Base-by-base conservation (phyloP, 345 rosid species). In the Linum tenue region DNA sequence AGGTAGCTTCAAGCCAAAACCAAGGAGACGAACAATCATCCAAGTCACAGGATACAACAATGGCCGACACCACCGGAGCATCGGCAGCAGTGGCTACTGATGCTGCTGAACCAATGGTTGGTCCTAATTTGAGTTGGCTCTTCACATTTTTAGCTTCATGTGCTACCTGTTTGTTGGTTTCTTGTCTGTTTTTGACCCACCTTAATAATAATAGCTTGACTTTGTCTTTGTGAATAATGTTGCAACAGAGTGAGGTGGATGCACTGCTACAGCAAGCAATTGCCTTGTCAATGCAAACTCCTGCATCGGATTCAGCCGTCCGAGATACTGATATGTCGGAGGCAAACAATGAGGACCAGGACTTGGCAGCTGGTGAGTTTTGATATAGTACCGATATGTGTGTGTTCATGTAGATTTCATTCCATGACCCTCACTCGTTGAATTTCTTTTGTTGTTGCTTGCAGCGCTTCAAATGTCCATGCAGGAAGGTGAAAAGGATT, bases 391-490 rank as follows among this genome's bases (percentile, higher is more conserved):
- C 31, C 31, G 31, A 22, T 22, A 22, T 22, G 31, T 42, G 64
- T 59, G 36, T 35, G 10, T 59, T 5, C 16, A 10, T 48, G 9
- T 60, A 60, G 7, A 14, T 8, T 36, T 15, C 2, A 55, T 37
- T 50, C 44, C 4, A 17, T 39, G 5, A 12, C 14, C 37, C 55
- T 38, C 7, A 22, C 61, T 70, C 5, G 3, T 62, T 22, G 51
- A 31, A 12, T 60, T 76, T 40, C 39, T 39, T 36, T 64, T 3
- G 39, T 71, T 69, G 76, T 72, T 70, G 44, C 66, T 63, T 77
- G 73, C 82, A 87, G 95, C 88, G 73, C 85, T 87, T 71, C 85
- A 83, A 63, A 72, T 87, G 71, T 85, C 95, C 15, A 80, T 82
- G 65, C 79, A 78, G 73, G 90, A 87, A 1, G 16, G 67, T 37